Conservation (phyloP, 2,329 filamentous ascomycete species). For the Paradendryphiella salina region DNA sequence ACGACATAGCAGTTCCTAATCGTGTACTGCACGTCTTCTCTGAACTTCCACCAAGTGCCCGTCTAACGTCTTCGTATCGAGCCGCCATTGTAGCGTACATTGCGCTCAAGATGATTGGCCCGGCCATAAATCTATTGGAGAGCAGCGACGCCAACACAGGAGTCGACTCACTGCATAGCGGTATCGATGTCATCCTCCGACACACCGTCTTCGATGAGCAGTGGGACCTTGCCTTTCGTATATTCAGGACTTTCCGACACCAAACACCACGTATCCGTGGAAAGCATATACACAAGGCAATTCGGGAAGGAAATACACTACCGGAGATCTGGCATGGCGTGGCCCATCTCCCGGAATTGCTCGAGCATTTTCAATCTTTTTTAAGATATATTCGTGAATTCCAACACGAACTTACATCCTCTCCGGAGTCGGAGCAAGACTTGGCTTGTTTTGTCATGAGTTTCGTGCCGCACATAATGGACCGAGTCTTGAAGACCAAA, state of each 20-base stretch:
- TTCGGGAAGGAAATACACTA: slow-evolving; percentile 14
- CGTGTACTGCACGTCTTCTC: slow-evolving; percentile 54
- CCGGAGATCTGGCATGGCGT: slow-evolving; percentile 34
- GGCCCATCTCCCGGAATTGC: slow-evolving; percentile 29
- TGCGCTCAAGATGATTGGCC: slow-evolving; percentile 44
- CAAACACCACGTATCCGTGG: slow-evolving; percentile 8
- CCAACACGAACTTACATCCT: slow-evolving; percentile 28
- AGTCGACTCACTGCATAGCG: slow-evolving; percentile 21
- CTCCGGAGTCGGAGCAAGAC: slow-evolving; percentile 14
- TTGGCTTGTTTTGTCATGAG: slow-evolving; percentile 31
- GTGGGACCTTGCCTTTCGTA: slow-evolving; percentile 42
- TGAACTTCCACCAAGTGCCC: slow-evolving; percentile 42
- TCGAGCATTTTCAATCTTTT: slow-evolving; percentile 33
- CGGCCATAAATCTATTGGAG: slow-evolving; percentile 48
- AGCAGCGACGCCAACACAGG: slow-evolving; percentile 36
- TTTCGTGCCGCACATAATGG: slow-evolving; percentile 37
- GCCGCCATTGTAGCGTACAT: slow-evolving; percentile 52
- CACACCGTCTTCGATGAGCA: slow-evolving; percentile 38
- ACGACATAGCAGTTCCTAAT: slow-evolving; percentile 44
- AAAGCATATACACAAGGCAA: background rate
- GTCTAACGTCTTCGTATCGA: slow-evolving; percentile 51
- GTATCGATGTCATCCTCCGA: slow-evolving; percentile 37
- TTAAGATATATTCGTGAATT: slow-evolving; percentile 32
- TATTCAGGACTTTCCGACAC: slow-evolving; percentile 28
- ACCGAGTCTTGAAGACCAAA: slow-evolving; percentile 23